Evolutionary conservation across 1,139 yeast species (phyloP), one percentile per base, ranked within the genome.

Genomic region (Pichia sp.): DNA sequence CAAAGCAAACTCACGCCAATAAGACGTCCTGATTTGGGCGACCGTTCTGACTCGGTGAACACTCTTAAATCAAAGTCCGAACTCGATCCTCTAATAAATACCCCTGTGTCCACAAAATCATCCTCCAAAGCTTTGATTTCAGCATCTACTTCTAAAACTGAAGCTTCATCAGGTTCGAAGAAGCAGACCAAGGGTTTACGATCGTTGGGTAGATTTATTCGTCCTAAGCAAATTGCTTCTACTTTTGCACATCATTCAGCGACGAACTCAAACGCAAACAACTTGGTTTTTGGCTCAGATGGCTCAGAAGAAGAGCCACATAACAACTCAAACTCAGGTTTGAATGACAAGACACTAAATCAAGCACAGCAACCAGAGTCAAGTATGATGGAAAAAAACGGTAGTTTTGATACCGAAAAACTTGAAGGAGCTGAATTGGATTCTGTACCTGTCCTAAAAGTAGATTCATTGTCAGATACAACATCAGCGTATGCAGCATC

Each of bases 171-270:
- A 11, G 29, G 48, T 8, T 42, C 49, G 4, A 52, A 52, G 15
- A 52, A 49, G 15, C 43, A 43, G 40, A 45, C 29, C 42, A 47
- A 50, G 23, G 56, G 56, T 3, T 36, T 54, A 16, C 45, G 52
- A n/a, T 47, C 56, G 5, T 47, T 54, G 8, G 56, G 56, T 29
- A 29, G 56, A 30, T 47, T 54, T 13, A 54, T 54, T 7, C 44
- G 54, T 5, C 54, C 56, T 4, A 54, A 54, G 30, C 56, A 50
- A 34, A 16, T 53, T 4, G 48, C 56, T 8, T 50, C 50, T 16
- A 50, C 54, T 2, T 47, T 54, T 13, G 31, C 45, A 16, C 51
- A 54, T 47, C 56, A 54, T 50, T 16, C 53, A n/a, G 13, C 43
- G 15, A 13, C 40, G 7, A 48, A 48, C 30, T 40, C 50, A 30